A percentile compares a stretch with the other conserved stretches of the same genome.
Evolutionary conservation across 352 stramenopile species (phyloP).

Genomic region (Globisporangium echinulatum): DNA sequence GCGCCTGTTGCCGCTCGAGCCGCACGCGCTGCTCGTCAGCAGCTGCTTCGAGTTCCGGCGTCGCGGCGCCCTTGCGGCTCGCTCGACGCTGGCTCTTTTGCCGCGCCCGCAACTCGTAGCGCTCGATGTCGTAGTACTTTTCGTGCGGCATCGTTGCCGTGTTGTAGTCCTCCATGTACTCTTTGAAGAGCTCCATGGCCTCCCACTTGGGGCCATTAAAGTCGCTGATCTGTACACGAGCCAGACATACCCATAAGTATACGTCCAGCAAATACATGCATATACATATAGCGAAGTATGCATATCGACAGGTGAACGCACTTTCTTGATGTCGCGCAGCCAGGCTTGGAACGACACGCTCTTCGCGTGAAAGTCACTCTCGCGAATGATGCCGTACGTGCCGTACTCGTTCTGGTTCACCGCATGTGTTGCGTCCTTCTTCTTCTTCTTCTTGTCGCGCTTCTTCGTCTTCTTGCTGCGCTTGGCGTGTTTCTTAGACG

Average conservation of each 20-base stretch:
- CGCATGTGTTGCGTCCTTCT: constrained; percentile 25
- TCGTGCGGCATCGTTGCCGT: constrained; percentile 94
- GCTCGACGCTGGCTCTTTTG: constrained; percentile 50
- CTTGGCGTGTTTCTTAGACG: constrained; percentile 11
- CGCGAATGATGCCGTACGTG: constrained; percentile 94
- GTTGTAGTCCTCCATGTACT: constrained; percentile 98
- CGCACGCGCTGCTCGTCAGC: constrained; percentile 63
- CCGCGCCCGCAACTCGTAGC: constrained; percentile 96
- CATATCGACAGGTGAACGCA: constrained; percentile 14
- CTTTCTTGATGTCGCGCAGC: constrained; percentile 91
- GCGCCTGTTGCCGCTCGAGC: constrained; percentile 43
- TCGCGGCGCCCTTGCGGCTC: constrained; percentile 21
- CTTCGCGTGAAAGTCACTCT: constrained; percentile 90
- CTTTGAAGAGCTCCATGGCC: constrained; percentile 86
- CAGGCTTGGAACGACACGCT: constrained; percentile 93
- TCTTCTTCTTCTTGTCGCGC: constrained; percentile 14
- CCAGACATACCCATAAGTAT: too few relatives aligned
- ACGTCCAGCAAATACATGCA: background rate
- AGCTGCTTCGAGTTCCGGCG: constrained; percentile 22
- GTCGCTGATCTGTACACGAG: constrained; percentile 41
- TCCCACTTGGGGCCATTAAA: constrained; percentile 86
- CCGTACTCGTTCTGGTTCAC: constrained; percentile 92
- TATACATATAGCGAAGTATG: background rate
- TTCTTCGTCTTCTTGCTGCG: constrained; percentile 21
- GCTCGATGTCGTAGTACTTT: constrained; percentile 98